These are phyloP conservation scores for Amylocarpus encephaloides DNA, from an alignment of 2,329 filamentous ascomycete genomes.

Conservation along the genomic window DNA sequence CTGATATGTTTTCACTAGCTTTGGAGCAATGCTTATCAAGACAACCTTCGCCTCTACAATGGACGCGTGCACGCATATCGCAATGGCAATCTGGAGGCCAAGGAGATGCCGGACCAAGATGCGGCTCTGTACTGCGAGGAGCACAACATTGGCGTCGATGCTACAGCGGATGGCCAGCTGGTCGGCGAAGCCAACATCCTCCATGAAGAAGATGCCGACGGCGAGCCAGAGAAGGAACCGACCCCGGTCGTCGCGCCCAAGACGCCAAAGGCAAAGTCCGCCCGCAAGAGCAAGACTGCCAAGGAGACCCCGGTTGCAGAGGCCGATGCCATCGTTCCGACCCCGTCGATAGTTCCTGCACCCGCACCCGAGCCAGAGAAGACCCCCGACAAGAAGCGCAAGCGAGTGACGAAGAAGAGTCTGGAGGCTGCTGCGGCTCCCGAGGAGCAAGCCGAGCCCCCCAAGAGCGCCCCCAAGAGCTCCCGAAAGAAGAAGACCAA, in stretches of 20 bases:
- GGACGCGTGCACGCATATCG: slow-evolving; percentile 61
- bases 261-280: slow-evolving; percentile 48
- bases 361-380: slow-evolving; percentile 19
- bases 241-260: slow-evolving; percentile 38
- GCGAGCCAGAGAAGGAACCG: slow-evolving; percentile 39
- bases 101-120: slow-evolving; percentile 55
- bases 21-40: slow-evolving; percentile 62
- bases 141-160: slow-evolving; percentile 47
- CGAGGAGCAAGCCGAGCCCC: slow-evolving; percentile 40
- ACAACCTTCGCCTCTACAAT: slow-evolving; percentile 60
- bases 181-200: slow-evolving; percentile 46
- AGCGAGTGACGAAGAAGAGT: slow-evolving; percentile 48
- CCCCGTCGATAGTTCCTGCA: slow-evolving; percentile 19
- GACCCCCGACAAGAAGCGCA: slow-evolving; percentile 58
- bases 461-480: slow-evolving; percentile 24
- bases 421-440: slow-evolving; percentile 15
- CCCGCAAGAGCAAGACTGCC: slow-evolving; percentile 31
- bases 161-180: slow-evolving; percentile 28
- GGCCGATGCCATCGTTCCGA: slow-evolving; percentile 17
- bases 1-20: slow-evolving; percentile 21
- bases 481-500: slow-evolving; percentile 39
- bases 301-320: slow-evolving; percentile 15
- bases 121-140: slow-evolving; percentile 55
- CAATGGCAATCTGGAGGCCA: slow-evolving; percentile 50
- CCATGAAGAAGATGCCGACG: slow-evolving; percentile 30